Conservation (phyloP, 176 grass and related monocot genomes). For the Hordeum marinum region DNA sequence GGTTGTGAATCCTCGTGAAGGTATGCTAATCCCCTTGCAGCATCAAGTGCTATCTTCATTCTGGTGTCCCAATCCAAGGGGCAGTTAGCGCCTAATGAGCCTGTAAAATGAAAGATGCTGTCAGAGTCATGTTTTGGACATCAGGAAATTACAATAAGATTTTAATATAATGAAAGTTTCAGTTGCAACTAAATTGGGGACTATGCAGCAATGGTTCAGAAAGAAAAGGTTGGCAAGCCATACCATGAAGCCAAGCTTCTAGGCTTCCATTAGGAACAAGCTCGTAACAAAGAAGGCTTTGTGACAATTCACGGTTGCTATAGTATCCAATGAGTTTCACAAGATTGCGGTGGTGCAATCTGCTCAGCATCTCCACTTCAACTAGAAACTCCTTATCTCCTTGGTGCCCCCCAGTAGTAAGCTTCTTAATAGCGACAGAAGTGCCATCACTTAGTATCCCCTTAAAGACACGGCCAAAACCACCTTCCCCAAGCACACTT, state of each 20-base stretch:
- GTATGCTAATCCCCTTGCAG: conserved; percentile 92
- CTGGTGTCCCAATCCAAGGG: conserved; percentile 97
- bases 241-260: conserved; percentile 99
- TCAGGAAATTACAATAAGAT: background rate
- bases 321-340: conserved; percentile 98
- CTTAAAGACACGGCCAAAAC: conserved; percentile 94
- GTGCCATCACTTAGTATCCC: conserved; percentile 82
- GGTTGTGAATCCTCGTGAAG: conserved; percentile 98
- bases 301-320: conserved; percentile 65
- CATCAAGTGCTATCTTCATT: conserved; percentile 98
- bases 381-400: conserved; percentile 97
- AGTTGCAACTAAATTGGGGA: conserved; percentile 1
- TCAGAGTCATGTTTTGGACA: conserved; percentile 12
- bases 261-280: conserved; percentile 97
- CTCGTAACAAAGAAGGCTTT: conserved; percentile 94
- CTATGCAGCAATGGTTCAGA: background rate
- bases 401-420: conserved; percentile 83
- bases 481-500: conserved; percentile 88
- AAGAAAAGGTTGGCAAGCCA: conserved; percentile 21
- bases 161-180: background rate
- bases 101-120: conserved; percentile 41
- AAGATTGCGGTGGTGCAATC: conserved; percentile 96
- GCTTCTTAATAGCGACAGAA: conserved; percentile 96
- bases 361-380: conserved; percentile 99
- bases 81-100: conserved; percentile 61